Conservation (phyloP, 352 stramenopile species). For the Phytophthora citrophthora region DNA sequence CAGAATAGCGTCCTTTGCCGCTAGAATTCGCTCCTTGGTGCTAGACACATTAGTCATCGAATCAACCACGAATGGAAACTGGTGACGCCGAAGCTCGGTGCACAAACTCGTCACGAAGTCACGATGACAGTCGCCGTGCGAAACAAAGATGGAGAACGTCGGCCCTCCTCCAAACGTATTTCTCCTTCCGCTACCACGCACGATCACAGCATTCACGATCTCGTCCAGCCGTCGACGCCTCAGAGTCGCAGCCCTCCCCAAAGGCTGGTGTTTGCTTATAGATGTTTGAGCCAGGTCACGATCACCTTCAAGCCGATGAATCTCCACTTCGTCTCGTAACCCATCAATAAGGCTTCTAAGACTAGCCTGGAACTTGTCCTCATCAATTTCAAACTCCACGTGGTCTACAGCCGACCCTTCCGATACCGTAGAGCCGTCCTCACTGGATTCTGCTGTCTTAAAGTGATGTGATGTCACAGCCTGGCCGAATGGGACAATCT, state of each 20-base stretch:
- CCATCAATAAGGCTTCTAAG: constrained; percentile 76
- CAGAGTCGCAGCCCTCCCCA: constrained; percentile 29
- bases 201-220: constrained; percentile 64
- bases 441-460: constrained; percentile 21
- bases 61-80: constrained; percentile 62
- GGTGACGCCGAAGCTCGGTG: constrained; percentile 54
- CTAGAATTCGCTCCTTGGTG: constrained; percentile 78
- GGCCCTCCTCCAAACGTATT: constrained; percentile 29
- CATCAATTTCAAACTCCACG: constrained; percentile 62
- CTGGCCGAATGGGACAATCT: constrained; percentile 79
- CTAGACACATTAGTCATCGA: constrained; percentile 75
- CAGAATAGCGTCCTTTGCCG: constrained; percentile 80
- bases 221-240: constrained; percentile 47
- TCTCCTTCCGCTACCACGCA: constrained; percentile 30
- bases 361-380: constrained; percentile 70
- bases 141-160: constrained; percentile 73
- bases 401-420: constrained; percentile 24
- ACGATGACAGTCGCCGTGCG: constrained; percentile 75
- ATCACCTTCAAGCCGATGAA: constrained; percentile 53
- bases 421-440: constrained; percentile 23
- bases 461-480: constrained; percentile 57
- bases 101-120: constrained; percentile 71
- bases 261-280: constrained; percentile 17
- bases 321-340: constrained; percentile 78
- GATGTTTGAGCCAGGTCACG: constrained; percentile 17